Conservation (phyloP, 1,284 basidiomycete genomes). For the Cutaneotrichosporon sp. region DNA sequence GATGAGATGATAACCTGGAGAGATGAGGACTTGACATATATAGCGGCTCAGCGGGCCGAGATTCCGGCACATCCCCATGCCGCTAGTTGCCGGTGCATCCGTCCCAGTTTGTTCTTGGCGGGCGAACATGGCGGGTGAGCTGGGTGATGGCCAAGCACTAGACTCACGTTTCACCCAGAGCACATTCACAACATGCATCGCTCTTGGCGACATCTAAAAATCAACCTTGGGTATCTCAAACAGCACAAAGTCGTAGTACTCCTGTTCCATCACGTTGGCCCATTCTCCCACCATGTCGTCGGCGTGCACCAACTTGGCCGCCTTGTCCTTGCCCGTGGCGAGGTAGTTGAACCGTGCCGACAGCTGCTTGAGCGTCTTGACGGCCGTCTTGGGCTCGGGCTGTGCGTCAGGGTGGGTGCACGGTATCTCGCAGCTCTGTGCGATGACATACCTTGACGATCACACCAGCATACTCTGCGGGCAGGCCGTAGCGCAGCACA, state of each 20-base stretch:
- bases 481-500: slow-evolving; percentile 91
- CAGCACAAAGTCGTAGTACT: slow-evolving; percentile 89
- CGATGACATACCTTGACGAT: slow-evolving; percentile 67
- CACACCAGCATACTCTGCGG: slow-evolving; percentile 83
- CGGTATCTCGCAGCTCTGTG: background rate
- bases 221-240: slow-evolving; percentile 60
- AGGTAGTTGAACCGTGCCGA: slow-evolving; percentile 80
- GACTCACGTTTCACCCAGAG: background rate
- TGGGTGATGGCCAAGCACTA: background rate
- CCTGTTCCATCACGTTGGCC: slow-evolving; percentile 84
- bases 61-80: background rate
- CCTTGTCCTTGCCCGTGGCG: slow-evolving; percentile 42
- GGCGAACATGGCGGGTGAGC: background rate
- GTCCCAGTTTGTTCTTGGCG: background rate
- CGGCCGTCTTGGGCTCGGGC: slow-evolving; percentile 83
- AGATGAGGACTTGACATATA: no score
- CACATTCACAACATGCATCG: slow-evolving; percentile 23
- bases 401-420: slow-evolving; percentile 43
- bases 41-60: background rate
- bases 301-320: slow-evolving; percentile 29
- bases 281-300: slow-evolving; percentile 75
- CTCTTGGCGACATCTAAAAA: slow-evolving; percentile 17
- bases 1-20: no score
- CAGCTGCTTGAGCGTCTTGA: slow-evolving; percentile 73
- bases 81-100: background rate